Base-by-base conservation (phyloP, 495 filamentous ascomycete genomes). In the Neurospora sp. region DNA sequence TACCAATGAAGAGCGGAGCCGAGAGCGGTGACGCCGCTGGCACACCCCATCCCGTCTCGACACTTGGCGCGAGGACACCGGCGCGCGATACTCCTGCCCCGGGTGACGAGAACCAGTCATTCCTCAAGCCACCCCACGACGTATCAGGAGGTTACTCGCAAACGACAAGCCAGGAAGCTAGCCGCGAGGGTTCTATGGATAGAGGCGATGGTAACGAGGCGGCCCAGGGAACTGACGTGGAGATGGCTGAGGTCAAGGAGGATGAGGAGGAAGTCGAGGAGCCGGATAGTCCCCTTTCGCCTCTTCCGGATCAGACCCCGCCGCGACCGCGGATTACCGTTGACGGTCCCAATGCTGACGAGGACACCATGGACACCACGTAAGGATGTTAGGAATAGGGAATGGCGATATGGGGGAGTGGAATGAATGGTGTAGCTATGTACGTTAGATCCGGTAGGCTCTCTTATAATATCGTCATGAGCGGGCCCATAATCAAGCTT, bases 291-390 rank as follows among this genome's bases (percentile, higher is more conserved):
- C 78, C 78, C 8, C 39, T 80, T 49, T 74, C 77, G 8, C 80
- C 79, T 39, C 75, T 76, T 79, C 85, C 70, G 80, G 87, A 74
- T 84, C 82, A 81, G 35, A 66, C 54, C 27, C 54, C 54, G 27
- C 54, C 54, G 14, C 54, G 27, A 2, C 86, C 86, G 27, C 80
- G 80, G 72, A 86, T 88, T 39, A 83, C 82, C 41, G 81, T 90
- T 18, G 86, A 89, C 23, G 87, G 87, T 44, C 85, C 86, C 1
- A 77, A 75, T 27, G 79, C 74, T 11, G 77, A 77, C 71, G 84
- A 80, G 5, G 91, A 93, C 77, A 87, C 84, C 73, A 94, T 94
- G 93, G 93, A 95, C 80, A 91, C 84, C 31, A 88, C 90, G 0
- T 85, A 76, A 70, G 74, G 75, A 20, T 20, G 10, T 37, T 31